Evolutionary conservation across 2,329 filamentous ascomycete species (phyloP), one percentile per base, ranked within the genome.

Genomic region (Pseudopithomyces chartarum): DNA sequence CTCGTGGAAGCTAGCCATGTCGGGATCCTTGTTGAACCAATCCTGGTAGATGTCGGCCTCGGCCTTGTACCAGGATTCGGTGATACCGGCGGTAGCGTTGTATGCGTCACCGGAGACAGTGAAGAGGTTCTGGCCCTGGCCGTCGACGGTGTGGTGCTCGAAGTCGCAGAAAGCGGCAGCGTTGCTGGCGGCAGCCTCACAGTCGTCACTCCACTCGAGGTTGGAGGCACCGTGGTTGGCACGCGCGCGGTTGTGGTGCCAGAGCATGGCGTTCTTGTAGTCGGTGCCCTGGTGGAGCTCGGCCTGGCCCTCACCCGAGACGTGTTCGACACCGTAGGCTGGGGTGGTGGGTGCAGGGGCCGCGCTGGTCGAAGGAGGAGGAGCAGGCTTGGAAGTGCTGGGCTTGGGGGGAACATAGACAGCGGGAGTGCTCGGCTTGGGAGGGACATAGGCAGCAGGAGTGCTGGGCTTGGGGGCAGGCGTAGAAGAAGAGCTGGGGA

Each of bases 81-180:
- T 91, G 72, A 94, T 87, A 64, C 89, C 87, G 61, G 84, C 81
- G 52, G 86, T 85, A 60, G 91, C 81, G 45, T 87, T 84, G 58
- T 71, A 73, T 75, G 77, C 55, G n/a, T 79, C 73, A 2, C 76
- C 70, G 58, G 85, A 82, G 63, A 88, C 82, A 58, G 88, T 87
- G 70, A 91, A 94, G 57, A 98, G 88, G 84, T 98, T 99, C 81
- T 99, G 95, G 61, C 95, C 95, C 81, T 98, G 94, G 43, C 84
- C 82, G 54, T 59, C 13, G 20, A 65, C 62, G 15, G 66, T 62
- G 49, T 61, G 64, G 56, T 98, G 94, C 38, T 80, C 81, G 67
- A 96, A 97, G 38, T 82, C 79, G 77, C 94, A 97, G 32, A 79
- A 82, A 66, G 93, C 94, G 40, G 84, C 80, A 76, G 92, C 96